phyloP scores from a whole-genome alignment of 495 filamentous ascomycete genomes.

The Neurospora tetraspora region DNA sequence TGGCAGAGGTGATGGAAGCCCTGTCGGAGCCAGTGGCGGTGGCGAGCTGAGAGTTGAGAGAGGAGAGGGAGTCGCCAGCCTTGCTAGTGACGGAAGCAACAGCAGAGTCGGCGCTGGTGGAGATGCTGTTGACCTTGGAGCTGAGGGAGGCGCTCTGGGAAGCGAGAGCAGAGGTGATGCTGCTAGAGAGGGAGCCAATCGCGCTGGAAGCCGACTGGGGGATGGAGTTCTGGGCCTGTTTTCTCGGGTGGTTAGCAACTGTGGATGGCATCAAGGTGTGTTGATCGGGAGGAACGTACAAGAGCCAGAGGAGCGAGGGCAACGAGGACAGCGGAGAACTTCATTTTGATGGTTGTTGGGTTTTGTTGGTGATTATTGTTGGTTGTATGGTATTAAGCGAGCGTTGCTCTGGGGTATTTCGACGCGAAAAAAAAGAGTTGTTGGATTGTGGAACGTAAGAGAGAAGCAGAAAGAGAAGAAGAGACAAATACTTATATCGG shows the following conservation, averaged over 20 bases:
- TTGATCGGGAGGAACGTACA: slow-evolving; percentile 7
- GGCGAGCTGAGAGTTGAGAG: slow-evolving; percentile 10
- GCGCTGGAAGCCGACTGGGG: slow-evolving; percentile 10
- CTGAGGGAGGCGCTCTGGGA: slow-evolving; percentile 14
- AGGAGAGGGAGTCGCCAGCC: slow-evolving; percentile 7
- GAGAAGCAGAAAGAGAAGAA: background rate
- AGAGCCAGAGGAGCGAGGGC: slow-evolving; percentile 16
- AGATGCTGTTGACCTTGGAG: slow-evolving; percentile 5
- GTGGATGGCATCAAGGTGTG: background rate
- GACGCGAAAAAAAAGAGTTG: background rate
- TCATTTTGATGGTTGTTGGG: slow-evolving; percentile 15
- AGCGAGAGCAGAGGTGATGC: slow-evolving; percentile 8
- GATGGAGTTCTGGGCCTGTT: slow-evolving; percentile 16
- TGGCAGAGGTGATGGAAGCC: slow-evolving; percentile 13
- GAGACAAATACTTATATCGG: background rate
- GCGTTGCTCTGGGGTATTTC: background rate
- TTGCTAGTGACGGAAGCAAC: slow-evolving; percentile 10
- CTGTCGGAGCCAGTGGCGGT: slow-evolving; percentile 18
- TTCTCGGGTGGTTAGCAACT: slow-evolving; percentile 1
- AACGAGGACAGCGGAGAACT: slow-evolving; percentile 14
- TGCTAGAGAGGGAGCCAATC: slow-evolving; percentile 5
- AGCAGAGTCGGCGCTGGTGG: slow-evolving; percentile 3
- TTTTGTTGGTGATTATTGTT: background rate
- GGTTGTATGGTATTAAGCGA: background rate
- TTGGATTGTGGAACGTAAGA: background rate